Base-by-base conservation (phyloP, 2,329 filamentous ascomycete genomes). In the Beauveria varroae region DNA sequence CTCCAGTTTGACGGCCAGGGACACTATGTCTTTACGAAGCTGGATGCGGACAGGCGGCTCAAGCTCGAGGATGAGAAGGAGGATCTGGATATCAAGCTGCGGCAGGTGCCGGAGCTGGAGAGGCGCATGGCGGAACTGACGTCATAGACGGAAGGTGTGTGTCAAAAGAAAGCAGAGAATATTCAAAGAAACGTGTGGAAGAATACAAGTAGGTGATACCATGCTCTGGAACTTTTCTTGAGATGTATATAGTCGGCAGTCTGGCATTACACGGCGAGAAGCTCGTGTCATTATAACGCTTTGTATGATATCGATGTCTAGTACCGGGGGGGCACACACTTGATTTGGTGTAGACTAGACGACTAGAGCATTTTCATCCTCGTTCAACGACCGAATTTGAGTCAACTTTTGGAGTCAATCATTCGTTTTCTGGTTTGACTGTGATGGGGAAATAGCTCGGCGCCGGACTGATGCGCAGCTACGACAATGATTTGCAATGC, bases 1-100 rank as follows among this genome's bases (percentile, higher is more conserved):
- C 75, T 99, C 70, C 95, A 99, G 74, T 99, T 99, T 72, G 93
- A 98, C 73, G 95, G 95, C 0, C 91, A 96, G 74, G 95, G 95
- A 0, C 81, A 91, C 56, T 96, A 90, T 69, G 85, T 97, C 41
- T 99, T 99, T 70, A 96, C 92, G 0, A 84, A 84, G 61, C 78
- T 99, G 55, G 95, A 99, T 74, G 93, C 93, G 20, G 93, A 97
- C 68, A 86, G 83, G 72, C 81, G 95, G 63, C 74, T 98, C 73
- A 83, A 86, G 74, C 79, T 99, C 55, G 95, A 99, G 79, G 95
- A 99, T 75, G 95, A 98, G 80, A 96, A 90, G 74, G 95, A 99
- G 71, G 93, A 98, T 66, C 80, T 98, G 49, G 93, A 98, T 63
- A 79, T 96, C 55, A 83, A 91, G 72, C 76, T 99, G 57, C 81